Evolutionary conservation across 495 filamentous ascomycete genomes (phyloP).

Genomic region (Podospora conica): DNA sequence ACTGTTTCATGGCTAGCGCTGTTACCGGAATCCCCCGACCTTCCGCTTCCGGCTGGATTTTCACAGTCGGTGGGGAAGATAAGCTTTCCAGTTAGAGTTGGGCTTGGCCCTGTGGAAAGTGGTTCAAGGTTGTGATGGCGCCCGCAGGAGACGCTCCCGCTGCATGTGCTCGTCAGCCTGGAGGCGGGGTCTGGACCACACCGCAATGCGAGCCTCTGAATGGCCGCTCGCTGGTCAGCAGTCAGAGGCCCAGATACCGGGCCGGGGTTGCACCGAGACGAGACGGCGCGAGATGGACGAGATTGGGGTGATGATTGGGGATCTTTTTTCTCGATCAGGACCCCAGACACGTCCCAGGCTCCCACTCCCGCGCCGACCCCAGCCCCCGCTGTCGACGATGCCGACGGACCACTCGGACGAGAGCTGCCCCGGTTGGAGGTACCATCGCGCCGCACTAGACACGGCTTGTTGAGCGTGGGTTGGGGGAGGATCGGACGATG

Average conservation of each 20-base stretch:
- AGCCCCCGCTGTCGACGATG: neutral
- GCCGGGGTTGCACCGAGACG: neutral
- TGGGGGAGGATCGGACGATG: neutral
- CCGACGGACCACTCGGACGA: neutral
- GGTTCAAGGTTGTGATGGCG: neutral
- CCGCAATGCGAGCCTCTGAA: no score
- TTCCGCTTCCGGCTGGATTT: neutral
- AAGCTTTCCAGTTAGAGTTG: neutral
- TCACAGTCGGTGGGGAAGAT: neutral
- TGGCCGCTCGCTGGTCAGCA: neutral
- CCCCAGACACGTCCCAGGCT: neutral
- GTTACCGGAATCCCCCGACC: neutral
- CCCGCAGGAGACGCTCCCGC: neutral
- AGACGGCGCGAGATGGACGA: neutral
- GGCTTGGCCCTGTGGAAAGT: neutral
- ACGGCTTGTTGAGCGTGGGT: neutral
- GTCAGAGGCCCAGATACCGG: neutral
- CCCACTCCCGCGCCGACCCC: neutral
- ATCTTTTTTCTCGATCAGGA: slow-evolving; percentile 5
- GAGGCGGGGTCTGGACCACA: neutral
- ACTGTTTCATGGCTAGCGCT: neutral
- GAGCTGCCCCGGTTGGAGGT: neutral
- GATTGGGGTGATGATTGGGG: slow-evolving; percentile 2
- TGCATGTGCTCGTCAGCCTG: neutral
- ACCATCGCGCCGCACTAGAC: neutral